Evolutionary conservation across 2,329 filamentous ascomycete genomes (phyloP), one percentile per base, ranked within the genome.

Genomic region (Xylaria sp.): DNA sequence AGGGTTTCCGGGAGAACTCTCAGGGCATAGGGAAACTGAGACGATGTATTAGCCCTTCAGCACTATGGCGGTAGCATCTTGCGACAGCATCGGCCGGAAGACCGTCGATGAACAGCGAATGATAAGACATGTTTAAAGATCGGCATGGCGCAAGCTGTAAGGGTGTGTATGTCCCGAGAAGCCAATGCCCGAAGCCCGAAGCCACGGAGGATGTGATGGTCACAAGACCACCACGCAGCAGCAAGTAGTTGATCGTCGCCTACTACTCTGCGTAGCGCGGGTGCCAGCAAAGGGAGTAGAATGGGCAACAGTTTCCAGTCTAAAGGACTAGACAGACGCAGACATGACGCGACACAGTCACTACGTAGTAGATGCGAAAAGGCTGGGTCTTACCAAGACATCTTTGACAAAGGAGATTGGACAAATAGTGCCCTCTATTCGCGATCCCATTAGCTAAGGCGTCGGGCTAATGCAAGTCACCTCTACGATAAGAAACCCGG

Each of bases 381-480:
- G 63, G 62, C 46, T 57, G 74, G 68, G 69, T 83, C 91, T 88
- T 89, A 94, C 92, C 83, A 94, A 84, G 73, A 92, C 89, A 80
- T 94, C 91, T 82, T 93, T 93, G 81, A 94, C 92, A 81, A 94
- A 94, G 75, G 91, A 93, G 79, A 94, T 94, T 75, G 91, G 91
- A 80, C 92, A 94, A 72, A 94, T 90, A 59, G 92, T 94, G 72
- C 92, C 92, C 86, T 94, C 92, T 94, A 63, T 73, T 71, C 75
- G 70, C 57, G 73, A 75, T 77, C 65, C 74, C 74, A 81, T 84
- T 81, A 84, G 81, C 81, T 78, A 81, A 78, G 77, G 79, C 78
- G 72, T 73, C 73, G 73, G 77, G 78, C 76, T 76, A 78, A 81
- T 77, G 76, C 78, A 78, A 63, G 65, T 68, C 68, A 74, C 67